phyloP scores from a whole-genome alignment of 345 rosid genomes.

The Syzygium jambos region DNA sequence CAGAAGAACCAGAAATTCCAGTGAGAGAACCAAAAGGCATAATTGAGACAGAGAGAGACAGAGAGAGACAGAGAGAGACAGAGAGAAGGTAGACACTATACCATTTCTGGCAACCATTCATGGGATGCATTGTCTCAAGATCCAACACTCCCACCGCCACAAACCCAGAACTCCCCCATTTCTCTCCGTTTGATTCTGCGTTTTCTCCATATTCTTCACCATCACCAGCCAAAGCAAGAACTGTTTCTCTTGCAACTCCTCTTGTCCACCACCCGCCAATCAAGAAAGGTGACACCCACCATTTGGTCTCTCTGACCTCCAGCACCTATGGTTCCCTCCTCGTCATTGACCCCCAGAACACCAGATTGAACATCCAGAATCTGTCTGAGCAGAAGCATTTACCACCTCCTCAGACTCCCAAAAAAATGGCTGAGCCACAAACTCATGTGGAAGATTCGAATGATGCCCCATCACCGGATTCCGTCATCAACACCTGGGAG shows the following conservation, averaged over 20 bases:
- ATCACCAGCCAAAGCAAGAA: conserved; percentile 17
- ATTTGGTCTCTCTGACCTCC: conserved; percentile 79
- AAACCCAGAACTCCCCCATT: conserved; percentile 7
- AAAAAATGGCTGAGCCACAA: neutral
- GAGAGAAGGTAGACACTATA: neutral
- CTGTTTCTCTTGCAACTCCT: conserved; percentile 58
- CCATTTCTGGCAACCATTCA: conserved; percentile 12
- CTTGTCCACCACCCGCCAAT: conserved; percentile 85
- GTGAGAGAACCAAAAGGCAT: neutral
- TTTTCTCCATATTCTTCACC: conserved; percentile 17
- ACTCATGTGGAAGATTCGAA: conserved; percentile 7
- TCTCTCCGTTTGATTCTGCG: conserved; percentile 2
- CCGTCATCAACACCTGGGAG: conserved; percentile 93
- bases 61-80: neutral
- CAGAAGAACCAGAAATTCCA: neutral
- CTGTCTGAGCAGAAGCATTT: conserved; percentile 6
- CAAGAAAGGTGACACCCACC: conserved; percentile 78
- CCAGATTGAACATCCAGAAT: conserved; percentile 3
- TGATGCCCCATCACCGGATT: conserved; percentile 51
- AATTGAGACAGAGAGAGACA: neutral
- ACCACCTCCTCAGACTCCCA: conserved; percentile 8
- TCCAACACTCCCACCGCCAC: conserved; percentile 9
- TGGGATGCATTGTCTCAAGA: conserved; percentile 80
- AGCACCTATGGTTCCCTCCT: conserved; percentile 81
- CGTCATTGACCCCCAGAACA: conserved; percentile 23